phyloP scores from a whole-genome alignment of 2,329 filamentous ascomycete species.

The Cladophialophora immunda region DNA sequence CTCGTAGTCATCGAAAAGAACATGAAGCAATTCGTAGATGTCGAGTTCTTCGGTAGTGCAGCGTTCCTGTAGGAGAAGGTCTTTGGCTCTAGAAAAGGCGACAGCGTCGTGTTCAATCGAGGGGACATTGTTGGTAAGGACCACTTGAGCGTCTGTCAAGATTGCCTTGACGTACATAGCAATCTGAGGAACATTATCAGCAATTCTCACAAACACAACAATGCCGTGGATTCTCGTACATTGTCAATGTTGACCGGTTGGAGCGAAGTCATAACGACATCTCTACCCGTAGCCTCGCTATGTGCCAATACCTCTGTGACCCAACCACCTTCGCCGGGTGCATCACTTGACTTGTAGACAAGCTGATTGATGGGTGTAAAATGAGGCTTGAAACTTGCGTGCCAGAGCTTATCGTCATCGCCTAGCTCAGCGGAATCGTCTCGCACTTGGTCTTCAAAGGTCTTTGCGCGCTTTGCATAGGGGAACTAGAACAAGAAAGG shows the following conservation, averaged over 20 bases:
- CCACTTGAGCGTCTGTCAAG: slow-evolving; percentile 47
- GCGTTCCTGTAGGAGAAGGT: slow-evolving; percentile 36
- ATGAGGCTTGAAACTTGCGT: slow-evolving; percentile 65
- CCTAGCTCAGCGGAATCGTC: slow-evolving; percentile 64
- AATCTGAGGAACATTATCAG: slow-evolving; percentile 20
- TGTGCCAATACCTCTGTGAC: slow-evolving; percentile 17
- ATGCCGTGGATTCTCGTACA: slow-evolving; percentile 3
- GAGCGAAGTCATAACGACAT: slow-evolving; percentile 30
- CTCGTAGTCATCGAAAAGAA: slow-evolving; percentile 74
- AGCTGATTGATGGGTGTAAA: slow-evolving; percentile 35
- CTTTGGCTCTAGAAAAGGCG: slow-evolving; percentile 45
- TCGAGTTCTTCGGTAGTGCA: slow-evolving; percentile 47
- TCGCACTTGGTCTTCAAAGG: slow-evolving; percentile 59
- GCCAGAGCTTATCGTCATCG: slow-evolving; percentile 71
- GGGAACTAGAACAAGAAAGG: slow-evolving; percentile 72
- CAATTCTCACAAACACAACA: background rate
- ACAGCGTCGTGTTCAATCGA: slow-evolving; percentile 48
- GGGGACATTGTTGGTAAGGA: slow-evolving; percentile 67
- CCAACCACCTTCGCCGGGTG: slow-evolving; percentile 15
- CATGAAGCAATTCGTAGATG: slow-evolving; percentile 85
- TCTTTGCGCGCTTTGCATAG: slow-evolving; percentile 80
- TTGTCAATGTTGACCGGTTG: slow-evolving; percentile 10
- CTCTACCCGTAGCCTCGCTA: slow-evolving; percentile 6
- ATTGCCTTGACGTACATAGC: slow-evolving; percentile 29
- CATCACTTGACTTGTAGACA: slow-evolving; percentile 29